Base-by-base conservation (phyloP, 208 protist species). In the Angomonas deanei region DNA sequence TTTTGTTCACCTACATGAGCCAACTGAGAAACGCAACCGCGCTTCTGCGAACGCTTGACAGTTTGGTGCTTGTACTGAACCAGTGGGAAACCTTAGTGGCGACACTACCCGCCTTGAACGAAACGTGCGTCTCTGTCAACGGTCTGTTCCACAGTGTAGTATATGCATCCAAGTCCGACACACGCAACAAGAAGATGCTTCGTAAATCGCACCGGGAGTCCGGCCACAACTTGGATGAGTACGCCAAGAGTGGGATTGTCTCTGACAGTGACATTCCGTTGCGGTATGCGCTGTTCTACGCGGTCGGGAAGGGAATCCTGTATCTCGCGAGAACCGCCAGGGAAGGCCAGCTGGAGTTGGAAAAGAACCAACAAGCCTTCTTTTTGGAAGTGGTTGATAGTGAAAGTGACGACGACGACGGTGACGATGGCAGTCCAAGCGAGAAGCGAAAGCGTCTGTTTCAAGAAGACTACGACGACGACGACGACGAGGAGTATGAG, bases 1-100 rank as follows among this genome's bases (percentile, higher is more conserved):
- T 62, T 21, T 91, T 79, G 80, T 64, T 87, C 6, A 65, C 80
- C 27, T 67, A 70, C 26, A 59, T 87, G 38, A 59, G 60, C 33
- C 39, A 69, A 24, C 75, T 84, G 31, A 33, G 56, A 0, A 66
- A 61, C 33, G 56, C 70, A 26, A 34, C 49, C 46, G 64, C 66
- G 15, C 48, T 72, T 17, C 60, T 78, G 38, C 56, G 47, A 8
- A 77, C 80, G 0, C 79, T 76, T 52, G 72, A 76, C 15, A 74
- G 74, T 4, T 58, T 90, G 24, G 49, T 86, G 13, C 60, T 32
- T 50, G 34, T 86, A 38, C 64, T 86, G 31, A 27, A 32, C 34
- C 11, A 68, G 21, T 71, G 72, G 61, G 10, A 10, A 15, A 1
- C 28, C 50, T 34, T 31, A 19, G 28, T n/a, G 23, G 28, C 50